Evolutionary conservation across 345 rosid species (phyloP).

Genomic region (Syzygium oleosum): DNA sequence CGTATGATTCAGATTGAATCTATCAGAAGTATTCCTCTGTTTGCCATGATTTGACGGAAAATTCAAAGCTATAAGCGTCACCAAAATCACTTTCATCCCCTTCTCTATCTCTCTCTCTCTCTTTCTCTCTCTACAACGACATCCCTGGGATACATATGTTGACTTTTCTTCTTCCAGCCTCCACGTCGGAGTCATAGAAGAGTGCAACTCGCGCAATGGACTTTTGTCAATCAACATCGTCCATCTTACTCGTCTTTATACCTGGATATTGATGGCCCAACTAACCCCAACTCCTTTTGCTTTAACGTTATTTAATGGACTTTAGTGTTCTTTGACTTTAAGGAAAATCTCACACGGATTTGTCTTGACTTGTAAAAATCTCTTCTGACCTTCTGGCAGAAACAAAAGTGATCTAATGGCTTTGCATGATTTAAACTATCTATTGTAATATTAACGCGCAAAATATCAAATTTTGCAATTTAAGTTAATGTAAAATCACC

Average conservation of each 20-base stretch:
- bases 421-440: neutral
- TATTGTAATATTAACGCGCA: too few species aligned
- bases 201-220: too few species aligned
- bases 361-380: neutral
- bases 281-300: neutral
- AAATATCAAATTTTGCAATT: too few species aligned
- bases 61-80: neutral
- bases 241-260: neutral
- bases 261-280: neutral
- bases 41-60: neutral
- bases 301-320: neutral
- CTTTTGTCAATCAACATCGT: too few species aligned
- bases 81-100: neutral
- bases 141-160: neutral
- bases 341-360: neutral
- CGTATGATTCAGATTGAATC: neutral
- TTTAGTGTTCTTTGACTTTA: neutral
- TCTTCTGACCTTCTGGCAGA: neutral
- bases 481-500: too few species aligned
- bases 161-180: neutral
- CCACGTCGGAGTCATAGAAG: too few species aligned
- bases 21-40: neutral
- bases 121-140: neutral
- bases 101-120: neutral
- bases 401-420: neutral